Percentiles rank a stretch among this genome's conserved stretches.
Conservation (phyloP, 768 basidiomycete genomes). For the Saitozyma podzolica region DNA sequence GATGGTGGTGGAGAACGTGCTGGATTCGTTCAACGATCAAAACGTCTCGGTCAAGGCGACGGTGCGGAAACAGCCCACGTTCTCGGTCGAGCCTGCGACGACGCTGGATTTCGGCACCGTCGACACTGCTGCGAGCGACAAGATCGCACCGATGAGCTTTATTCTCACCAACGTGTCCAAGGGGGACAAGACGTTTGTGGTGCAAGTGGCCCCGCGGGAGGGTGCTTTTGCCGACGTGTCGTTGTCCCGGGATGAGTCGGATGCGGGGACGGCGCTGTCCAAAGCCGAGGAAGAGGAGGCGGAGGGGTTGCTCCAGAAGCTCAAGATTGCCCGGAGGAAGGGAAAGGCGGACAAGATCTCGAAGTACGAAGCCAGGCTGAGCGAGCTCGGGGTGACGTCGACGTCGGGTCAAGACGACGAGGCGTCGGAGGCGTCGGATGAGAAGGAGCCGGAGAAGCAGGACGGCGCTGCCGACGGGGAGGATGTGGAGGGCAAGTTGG, state of each 20-base stretch:
- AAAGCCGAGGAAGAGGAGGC: slow-evolving; percentile 48
- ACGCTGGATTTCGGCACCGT: slow-evolving; percentile 34
- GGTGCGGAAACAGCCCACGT: slow-evolving; percentile 44
- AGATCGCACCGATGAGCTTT: slow-evolving; percentile 14
- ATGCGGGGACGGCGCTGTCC: slow-evolving; percentile 37
- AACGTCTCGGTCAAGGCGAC: slow-evolving; percentile 48
- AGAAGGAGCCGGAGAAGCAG: neutral
- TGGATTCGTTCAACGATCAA: slow-evolving; percentile 43
- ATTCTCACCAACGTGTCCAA: slow-evolving; percentile 46
- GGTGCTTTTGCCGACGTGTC: slow-evolving; percentile 21
- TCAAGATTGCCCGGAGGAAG: slow-evolving; percentile 49
- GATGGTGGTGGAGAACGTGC: slow-evolving; percentile 47
- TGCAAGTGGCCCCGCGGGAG: slow-evolving; percentile 21
- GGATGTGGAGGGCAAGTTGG: neutral
- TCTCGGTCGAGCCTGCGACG: slow-evolving; percentile 33
- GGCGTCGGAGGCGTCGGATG: slow-evolving; percentile 10
- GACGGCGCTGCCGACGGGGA: neutral
- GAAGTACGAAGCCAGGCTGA: slow-evolving; percentile 44
- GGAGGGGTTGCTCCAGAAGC: slow-evolving; percentile 47
- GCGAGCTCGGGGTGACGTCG: slow-evolving; percentile 38
- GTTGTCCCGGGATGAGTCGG: slow-evolving; percentile 31
- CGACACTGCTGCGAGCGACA: neutral
- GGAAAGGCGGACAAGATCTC: slow-evolving; percentile 46
- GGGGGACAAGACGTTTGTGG: slow-evolving; percentile 38
- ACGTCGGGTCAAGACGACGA: slow-evolving; percentile 12